Evolutionary conservation across 192 early-diverging fungal species (phyloP).

Genomic region (Radiomyces spectabilis): DNA sequence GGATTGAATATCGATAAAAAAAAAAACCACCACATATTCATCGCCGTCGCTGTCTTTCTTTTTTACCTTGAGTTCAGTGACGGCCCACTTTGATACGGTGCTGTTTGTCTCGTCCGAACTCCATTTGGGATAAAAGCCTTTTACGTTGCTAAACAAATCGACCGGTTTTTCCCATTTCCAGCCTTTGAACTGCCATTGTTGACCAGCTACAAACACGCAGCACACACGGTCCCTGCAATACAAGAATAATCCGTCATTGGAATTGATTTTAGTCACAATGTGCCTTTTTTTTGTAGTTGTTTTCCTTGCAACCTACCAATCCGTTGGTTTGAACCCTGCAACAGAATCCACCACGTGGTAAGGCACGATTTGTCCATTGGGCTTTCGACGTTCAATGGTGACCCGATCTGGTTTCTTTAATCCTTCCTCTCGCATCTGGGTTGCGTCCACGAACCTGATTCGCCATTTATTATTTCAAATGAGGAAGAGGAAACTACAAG

Average conservation of each 20-base stretch:
- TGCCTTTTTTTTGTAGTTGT: neutral
- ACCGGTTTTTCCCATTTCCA: conserved; percentile 85
- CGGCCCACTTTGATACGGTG: conserved; percentile 39
- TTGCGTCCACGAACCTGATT: conserved; percentile 54
- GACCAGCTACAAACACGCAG: conserved; percentile 86
- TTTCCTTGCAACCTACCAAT: conserved; percentile 48
- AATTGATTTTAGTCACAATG: neutral
- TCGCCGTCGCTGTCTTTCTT: neutral
- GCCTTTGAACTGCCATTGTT: conserved; percentile 89
- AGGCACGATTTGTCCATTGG: conserved; percentile 40
- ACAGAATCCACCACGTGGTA: conserved; percentile 82
- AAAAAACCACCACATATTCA: neutral
- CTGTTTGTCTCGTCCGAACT: conserved; percentile 35
- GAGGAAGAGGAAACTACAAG: neutral
- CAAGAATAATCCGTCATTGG: neutral
- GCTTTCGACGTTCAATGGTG: conserved; percentile 52
- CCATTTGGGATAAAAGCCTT: conserved; percentile 59
- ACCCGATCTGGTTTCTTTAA: conserved; percentile 58
- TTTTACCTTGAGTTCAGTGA: conserved; percentile 43
- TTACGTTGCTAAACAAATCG: conserved; percentile 72
- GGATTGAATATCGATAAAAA: neutral
- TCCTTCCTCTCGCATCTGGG: conserved; percentile 54
- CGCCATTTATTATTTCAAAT: no score
- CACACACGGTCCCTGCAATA: conserved; percentile 59
- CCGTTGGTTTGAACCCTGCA: conserved; percentile 60